Evolutionary conservation across 441 rosid genomes (phyloP).

Genomic region (Erysimum cheiri): DNA sequence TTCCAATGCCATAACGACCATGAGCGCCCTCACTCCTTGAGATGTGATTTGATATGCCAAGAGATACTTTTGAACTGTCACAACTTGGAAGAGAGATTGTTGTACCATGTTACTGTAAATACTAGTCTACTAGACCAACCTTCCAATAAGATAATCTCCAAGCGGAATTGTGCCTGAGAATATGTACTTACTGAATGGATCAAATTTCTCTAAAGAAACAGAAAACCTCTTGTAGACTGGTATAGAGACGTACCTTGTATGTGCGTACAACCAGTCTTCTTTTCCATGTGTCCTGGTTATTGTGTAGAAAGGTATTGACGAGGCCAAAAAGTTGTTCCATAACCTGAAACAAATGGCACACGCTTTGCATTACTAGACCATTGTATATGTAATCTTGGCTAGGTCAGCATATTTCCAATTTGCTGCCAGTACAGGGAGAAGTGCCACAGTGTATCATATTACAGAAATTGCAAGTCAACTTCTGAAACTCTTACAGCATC

Average conservation of each 20-base stretch:
- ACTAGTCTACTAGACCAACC: conserved; percentile 51
- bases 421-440: conserved; percentile 15
- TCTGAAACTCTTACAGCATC: conserved; percentile 80
- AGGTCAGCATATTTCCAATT: conserved; percentile 20
- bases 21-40: conserved; percentile 90
- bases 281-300: conserved; percentile 88
- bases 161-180: conserved; percentile 90
- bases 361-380: conserved; percentile 34
- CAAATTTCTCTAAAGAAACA: conserved; percentile 7
- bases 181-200: conserved; percentile 28
- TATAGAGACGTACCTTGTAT: conserved; percentile 72
- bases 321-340: conserved; percentile 98
- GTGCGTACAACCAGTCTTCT: conserved; percentile 91
- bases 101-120: conserved; percentile 24
- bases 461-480: conserved; percentile 21
- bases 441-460: conserved; percentile 1
- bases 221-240: conserved; percentile 18
- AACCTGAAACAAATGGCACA: conserved; percentile 60
- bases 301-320: conserved; percentile 87
- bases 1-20: conserved; percentile 81
- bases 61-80: conserved; percentile 23
- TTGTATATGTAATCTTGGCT: conserved; percentile 28
- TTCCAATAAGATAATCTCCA: conserved; percentile 94
- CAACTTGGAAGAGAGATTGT: conserved; percentile 11
- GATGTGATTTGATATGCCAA: conserved; percentile 57